Evolutionary conservation across 768 basidiomycete species (phyloP), one percentile per base, ranked within the genome.

Genomic region (Mycena capillaripes): DNA sequence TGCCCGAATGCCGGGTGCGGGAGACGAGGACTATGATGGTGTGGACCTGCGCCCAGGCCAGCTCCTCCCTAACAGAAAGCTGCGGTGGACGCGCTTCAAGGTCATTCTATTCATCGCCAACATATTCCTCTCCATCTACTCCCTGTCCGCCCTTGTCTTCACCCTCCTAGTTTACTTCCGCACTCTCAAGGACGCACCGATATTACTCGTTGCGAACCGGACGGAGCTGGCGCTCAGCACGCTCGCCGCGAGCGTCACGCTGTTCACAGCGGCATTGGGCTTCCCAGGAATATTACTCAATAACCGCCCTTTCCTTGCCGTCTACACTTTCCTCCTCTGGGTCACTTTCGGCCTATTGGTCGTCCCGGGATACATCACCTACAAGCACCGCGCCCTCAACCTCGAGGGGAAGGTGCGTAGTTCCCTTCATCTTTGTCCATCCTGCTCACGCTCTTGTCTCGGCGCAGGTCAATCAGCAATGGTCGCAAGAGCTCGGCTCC

Each of bases 311-410:
- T 95, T 96, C 88, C 89, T 95, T 68, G 93, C 94, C 25, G 81
- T 89, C 68, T 95, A 95, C 83, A 87, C 74, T 92, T 38, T 94
- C 80, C 78, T 93, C 40, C 87, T 91, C 62, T 96, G 94, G 95
- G 79, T 93, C 77, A 88, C 88, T 65, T 92, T 95, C 77, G 92
- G 85, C 2, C 82, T 94, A 69, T 86, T 95, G 78, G 88, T 94
- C 78, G 83, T 89, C 0, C 95, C 95, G 0, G 94, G 95, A 0
- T 95, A 95, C 80, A 82, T 94, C 74, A 90, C 92, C 40, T 96
- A 94, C 86, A 92, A 91, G 78, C 84, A 87, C 27, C 87, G 88
- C 66, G 76, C 80, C 4, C 85, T 86, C 76, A 87, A 87, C 79
- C 85, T 95, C 48, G 93, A 94, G 77, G 94, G 93, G 62, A 95